Evolutionary conservation across 2,329 filamentous ascomycete species (phyloP).

Genomic region (Coniochaeta sp.): DNA sequence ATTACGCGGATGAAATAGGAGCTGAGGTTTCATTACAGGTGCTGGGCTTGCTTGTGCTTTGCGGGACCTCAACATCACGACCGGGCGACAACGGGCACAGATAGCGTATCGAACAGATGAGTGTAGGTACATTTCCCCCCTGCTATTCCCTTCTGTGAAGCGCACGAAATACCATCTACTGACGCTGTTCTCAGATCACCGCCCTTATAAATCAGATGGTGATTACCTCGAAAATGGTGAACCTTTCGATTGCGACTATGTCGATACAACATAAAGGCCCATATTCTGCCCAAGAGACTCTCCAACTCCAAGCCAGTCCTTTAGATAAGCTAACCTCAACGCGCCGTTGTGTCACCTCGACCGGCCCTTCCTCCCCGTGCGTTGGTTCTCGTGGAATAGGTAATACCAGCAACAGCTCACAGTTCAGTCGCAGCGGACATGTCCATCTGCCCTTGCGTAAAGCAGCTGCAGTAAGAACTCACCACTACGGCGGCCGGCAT

Average conservation of each 20-base stretch:
- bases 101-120: neutral
- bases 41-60: too few relatives aligned
- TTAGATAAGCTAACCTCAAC: neutral
- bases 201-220: neutral
- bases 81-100: too few relatives aligned
- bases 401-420: neutral
- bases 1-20: neutral
- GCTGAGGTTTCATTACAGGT: neutral
- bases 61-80: too few relatives aligned
- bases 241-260: neutral
- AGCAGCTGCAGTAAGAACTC: neutral
- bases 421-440: neutral
- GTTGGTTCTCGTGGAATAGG: neutral
- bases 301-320: neutral
- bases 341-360: neutral
- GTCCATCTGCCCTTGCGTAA: neutral
- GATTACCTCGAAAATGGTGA: neutral
- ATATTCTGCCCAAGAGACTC: neutral
- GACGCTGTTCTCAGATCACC: neutral
- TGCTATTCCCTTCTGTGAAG: neutral
- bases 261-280: neutral
- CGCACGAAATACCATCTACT: neutral
- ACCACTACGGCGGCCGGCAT: neutral
- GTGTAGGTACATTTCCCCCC: neutral
- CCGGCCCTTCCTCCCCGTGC: neutral